phyloP scores from a whole-genome alignment of 2,329 filamentous ascomycete genomes.

The Immersiporthe knoxdaviesiana region DNA sequence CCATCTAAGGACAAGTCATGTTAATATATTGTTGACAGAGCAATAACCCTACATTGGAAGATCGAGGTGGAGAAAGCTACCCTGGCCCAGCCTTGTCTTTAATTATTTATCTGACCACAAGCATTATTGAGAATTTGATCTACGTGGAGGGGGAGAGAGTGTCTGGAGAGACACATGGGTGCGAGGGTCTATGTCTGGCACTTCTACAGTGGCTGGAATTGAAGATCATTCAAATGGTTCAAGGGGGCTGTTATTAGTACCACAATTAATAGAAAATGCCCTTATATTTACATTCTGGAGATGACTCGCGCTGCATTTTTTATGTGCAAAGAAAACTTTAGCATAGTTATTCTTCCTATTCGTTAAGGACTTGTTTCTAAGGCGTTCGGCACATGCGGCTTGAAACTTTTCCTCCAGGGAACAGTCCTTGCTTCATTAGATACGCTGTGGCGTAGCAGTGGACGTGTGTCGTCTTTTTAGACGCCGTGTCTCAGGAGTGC shows the following conservation, averaged over 20 bases:
- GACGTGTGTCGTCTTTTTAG: neutral
- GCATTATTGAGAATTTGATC: neutral
- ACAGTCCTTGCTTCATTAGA: neutral
- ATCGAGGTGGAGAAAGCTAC: neutral
- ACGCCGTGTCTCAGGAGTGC: slow-evolving; percentile 16
- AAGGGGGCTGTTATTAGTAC: neutral
- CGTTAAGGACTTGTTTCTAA: neutral
- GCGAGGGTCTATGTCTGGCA: neutral
- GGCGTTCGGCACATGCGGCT: neutral
- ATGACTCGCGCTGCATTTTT: neutral
- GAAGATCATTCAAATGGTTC: neutral
- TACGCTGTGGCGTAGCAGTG: neutral
- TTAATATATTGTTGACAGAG: no score
- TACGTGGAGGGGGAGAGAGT: no score
- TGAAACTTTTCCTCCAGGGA: neutral
- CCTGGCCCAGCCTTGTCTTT: neutral
- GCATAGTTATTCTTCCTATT: neutral
- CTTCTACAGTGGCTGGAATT: neutral
- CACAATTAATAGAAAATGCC: no score
- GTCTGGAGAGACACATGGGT: neutral
- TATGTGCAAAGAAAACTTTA: neutral
- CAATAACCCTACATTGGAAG: no score
- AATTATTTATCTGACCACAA: neutral
- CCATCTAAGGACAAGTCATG: no score
- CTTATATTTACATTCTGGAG: no score